Conservation (phyloP, 2,329 filamentous ascomycete species). For the Colletotrichum higginsianum region DNA sequence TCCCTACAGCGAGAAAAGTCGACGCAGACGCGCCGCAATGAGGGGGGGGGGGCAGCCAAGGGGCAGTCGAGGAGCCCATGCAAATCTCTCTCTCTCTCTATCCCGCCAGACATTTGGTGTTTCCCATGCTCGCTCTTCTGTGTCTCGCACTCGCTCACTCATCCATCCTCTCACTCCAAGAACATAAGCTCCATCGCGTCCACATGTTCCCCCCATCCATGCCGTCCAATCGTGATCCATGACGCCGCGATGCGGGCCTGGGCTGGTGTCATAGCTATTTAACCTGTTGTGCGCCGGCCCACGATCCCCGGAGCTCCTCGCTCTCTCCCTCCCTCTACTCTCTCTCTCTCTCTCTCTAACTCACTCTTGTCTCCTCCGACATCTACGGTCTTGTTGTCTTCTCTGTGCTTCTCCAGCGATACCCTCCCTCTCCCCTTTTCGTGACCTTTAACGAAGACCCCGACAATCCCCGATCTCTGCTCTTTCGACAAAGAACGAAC, state of each 20-base stretch:
- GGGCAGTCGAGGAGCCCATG: not conserved
- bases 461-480: not conserved
- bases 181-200: conserved; percentile 6
- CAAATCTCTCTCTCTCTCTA: not conserved
- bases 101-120: not conserved
- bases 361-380: not conserved
- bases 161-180: conserved; percentile 5
- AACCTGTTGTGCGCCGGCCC: conserved; percentile 30
- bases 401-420: conserved; percentile 13
- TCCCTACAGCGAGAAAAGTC: conserved; percentile 7
- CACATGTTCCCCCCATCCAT: conserved; percentile 11
- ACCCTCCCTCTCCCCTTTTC: not conserved
- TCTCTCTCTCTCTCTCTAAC: not conserved
- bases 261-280: conserved; percentile 22
- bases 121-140: not conserved
- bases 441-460: conserved; percentile 1
- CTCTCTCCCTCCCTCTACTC: too few relatives aligned
- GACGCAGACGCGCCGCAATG: conserved; percentile 29
- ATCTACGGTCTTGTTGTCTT: not conserved
- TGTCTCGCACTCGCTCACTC: conserved; percentile 2
- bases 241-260: conserved; percentile 20
- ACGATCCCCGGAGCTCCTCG: conserved; percentile 17
- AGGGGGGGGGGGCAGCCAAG: not conserved
- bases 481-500: not conserved
- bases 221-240: conserved; percentile 31